phyloP scores from a whole-genome alignment of 2,329 filamentous ascomycete species.

The Westerdykella sp. region DNA sequence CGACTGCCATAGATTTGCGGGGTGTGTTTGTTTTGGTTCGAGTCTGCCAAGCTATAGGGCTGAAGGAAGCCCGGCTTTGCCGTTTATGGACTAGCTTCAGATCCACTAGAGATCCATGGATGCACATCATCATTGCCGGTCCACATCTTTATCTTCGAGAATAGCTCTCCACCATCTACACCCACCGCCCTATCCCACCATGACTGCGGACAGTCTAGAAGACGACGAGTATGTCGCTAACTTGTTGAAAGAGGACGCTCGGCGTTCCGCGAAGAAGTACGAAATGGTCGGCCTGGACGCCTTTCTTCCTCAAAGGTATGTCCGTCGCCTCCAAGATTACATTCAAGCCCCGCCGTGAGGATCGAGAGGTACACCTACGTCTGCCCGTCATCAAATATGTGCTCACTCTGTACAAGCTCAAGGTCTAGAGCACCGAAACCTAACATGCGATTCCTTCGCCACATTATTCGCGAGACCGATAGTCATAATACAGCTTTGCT shows the following conservation, averaged over 20 bases:
- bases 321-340: conserved; percentile 1
- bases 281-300: conserved; percentile 68
- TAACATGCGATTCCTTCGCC: conserved; percentile 81
- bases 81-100: conserved; percentile 4
- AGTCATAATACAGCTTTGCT: conserved; percentile 82
- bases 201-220: conserved; percentile 17
- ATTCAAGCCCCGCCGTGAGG: too few relatives aligned
- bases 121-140: too few relatives aligned
- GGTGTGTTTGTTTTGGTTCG: conserved; percentile 25
- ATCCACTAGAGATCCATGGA: not conserved
- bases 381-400: not conserved
- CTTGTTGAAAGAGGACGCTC: conserved; percentile 74
- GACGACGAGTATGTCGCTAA: conserved; percentile 75
- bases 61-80: conserved; percentile 8
- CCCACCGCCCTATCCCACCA: conserved; percentile 2
- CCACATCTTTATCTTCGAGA: not conserved
- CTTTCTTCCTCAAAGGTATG: conserved; percentile 51
- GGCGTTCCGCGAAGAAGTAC: conserved; percentile 65
- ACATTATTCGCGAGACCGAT: conserved; percentile 83
- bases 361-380: not conserved
- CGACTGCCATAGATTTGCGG: not conserved
- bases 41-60: conserved; percentile 7
- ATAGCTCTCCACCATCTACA: not conserved
- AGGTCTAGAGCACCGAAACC: conserved; percentile 68
- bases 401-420: conserved; percentile 43